Evolutionary conservation across 495 filamentous ascomycete species (phyloP).

Genomic region (Aspergillus coremiiformis): DNA sequence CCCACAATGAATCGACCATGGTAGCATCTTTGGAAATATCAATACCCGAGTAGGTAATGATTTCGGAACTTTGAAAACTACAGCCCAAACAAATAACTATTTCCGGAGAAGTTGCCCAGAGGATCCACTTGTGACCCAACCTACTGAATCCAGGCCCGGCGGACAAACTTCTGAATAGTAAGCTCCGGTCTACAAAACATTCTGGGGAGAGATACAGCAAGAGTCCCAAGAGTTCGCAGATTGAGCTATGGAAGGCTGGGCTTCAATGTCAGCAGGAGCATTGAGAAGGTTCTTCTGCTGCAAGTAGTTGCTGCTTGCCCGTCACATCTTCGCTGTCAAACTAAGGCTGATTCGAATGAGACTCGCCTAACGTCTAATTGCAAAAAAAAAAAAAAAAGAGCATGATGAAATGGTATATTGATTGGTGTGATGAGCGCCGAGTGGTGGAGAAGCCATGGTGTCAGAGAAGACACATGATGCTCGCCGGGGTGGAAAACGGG

Average conservation of each 20-base stretch:
- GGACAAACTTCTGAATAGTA: neutral
- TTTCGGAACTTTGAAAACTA: too few species aligned
- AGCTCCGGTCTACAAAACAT: neutral
- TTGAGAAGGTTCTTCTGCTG: neutral
- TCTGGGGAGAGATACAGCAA: neutral
- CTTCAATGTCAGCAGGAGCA: neutral
- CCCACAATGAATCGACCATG: too few species aligned
- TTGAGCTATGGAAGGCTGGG: neutral
- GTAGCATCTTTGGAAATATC: too few species aligned
- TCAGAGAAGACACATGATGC: slow-evolving; percentile 28
- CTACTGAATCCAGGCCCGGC: too few species aligned
- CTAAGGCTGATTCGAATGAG: neutral
- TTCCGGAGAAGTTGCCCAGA: too few species aligned
- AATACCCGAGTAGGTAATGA: too few species aligned
- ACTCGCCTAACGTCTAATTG: neutral
- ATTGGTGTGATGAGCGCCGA: slow-evolving; percentile 37
- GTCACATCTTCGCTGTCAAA: neutral
- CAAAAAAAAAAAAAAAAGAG: neutral
- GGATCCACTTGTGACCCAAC: too few species aligned
- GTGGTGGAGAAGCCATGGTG: slow-evolving; percentile 28
- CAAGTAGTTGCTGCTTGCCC: neutral
- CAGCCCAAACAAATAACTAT: too few species aligned
- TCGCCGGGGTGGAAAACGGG: slow-evolving; percentile 16
- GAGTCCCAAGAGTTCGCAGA: neutral
- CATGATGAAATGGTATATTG: slow-evolving; percentile 37